Conservation (phyloP, 148 eudicot genomes). For the Pharnaceum exiguum region DNA sequence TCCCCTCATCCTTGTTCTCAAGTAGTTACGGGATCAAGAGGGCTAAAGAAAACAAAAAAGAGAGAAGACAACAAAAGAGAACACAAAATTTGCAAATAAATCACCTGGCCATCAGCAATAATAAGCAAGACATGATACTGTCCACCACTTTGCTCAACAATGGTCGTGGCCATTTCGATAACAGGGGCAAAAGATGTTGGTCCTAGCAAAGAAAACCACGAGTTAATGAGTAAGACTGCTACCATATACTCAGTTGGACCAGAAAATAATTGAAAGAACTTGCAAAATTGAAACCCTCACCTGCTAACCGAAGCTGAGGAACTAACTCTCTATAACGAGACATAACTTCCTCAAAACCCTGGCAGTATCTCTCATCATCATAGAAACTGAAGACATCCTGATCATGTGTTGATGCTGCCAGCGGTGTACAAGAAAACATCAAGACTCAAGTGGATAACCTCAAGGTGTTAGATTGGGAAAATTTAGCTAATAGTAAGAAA, state of each 20-base stretch:
- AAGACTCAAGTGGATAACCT: not conserved
- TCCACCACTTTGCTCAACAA: constrained; percentile 93
- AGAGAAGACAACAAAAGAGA: not conserved
- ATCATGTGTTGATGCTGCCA: constrained; percentile 96
- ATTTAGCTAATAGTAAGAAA: not conserved
- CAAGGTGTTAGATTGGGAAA: not conserved
- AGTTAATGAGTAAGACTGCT: constrained; percentile 1
- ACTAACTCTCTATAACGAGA: constrained; percentile 77
- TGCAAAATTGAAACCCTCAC: constrained; percentile 27
- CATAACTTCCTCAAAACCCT: constrained; percentile 92
- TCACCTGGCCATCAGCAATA: constrained; percentile 98
- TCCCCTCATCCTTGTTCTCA: no score
- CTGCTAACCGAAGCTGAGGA: constrained; percentile 86
- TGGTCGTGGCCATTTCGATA: constrained; percentile 92
- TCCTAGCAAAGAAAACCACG: constrained; percentile 50
- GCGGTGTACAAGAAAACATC: not conserved
- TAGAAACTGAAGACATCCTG: constrained; percentile 92
- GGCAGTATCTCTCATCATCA: constrained; percentile 71
- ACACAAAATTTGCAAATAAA: no score
- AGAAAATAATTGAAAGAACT: not conserved
- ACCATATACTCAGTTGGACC: not conserved
- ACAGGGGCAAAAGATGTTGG: constrained; percentile 98
- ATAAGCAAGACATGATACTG: constrained; percentile 93
- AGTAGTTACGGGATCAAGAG: not conserved
- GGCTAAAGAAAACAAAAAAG: not conserved